Evolutionary conservation across 75 land plant species (phyloP).

Genomic region (Sequoiadendron giganteum): DNA sequence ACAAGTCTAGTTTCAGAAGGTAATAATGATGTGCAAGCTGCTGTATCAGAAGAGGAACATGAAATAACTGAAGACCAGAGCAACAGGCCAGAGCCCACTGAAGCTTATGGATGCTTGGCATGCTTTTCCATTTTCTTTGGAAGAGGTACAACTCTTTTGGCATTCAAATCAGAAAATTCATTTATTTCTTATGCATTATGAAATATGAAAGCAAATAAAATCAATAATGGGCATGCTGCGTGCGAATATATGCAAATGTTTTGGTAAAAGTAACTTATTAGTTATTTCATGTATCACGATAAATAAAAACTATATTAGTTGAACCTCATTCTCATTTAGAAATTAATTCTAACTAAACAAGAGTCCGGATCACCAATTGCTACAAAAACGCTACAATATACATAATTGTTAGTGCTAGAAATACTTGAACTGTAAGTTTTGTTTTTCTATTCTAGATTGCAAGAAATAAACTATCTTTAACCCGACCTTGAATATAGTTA

Average conservation of each 20-base stretch:
- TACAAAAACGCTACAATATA: not conserved
- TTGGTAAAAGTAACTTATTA: not conserved
- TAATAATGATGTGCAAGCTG: not conserved
- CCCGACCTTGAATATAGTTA: too few relatives aligned
- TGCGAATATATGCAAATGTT: not conserved
- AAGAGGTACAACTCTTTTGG: constrained; percentile 37
- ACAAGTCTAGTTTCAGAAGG: constrained; percentile 5
- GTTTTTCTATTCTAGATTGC: too few relatives aligned
- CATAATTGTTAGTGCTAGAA: not conserved
- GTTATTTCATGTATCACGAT: not conserved
- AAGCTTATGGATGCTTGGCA: constrained; percentile 70
- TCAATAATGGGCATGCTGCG: not conserved
- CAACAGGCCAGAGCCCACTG: not conserved
- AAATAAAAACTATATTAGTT: too few relatives aligned
- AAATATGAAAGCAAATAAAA: not conserved
- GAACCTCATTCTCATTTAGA: not conserved
- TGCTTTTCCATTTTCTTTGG: constrained; percentile 77
- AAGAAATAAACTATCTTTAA: too few relatives aligned
- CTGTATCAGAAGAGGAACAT: not conserved
- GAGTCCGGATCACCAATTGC: not conserved
- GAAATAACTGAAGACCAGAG: constrained; percentile 3
- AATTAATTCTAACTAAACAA: not conserved
- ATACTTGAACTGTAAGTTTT: too few relatives aligned
- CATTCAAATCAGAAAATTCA: not conserved
- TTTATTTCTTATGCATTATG: not conserved